Evolutionary conservation across 2,329 filamentous ascomycete genomes (phyloP).

Genomic region (Aspergillus vadensis): DNA sequence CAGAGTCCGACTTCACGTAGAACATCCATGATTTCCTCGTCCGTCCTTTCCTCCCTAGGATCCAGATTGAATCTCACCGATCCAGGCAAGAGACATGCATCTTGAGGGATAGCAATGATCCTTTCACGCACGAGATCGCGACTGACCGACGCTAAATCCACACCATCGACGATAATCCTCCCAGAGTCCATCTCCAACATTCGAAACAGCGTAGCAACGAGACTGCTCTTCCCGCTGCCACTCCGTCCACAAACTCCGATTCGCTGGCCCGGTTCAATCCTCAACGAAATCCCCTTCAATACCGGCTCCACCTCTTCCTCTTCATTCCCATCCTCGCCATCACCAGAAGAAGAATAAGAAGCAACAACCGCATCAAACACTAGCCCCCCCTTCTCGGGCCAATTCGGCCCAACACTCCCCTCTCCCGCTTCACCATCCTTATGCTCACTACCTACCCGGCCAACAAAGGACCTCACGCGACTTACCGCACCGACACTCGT

Average conservation of each 20-base stretch:
- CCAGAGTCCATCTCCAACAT: constrained; percentile 34
- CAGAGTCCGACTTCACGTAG: constrained; percentile 28
- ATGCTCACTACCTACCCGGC: constrained; percentile 34
- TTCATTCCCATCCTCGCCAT: constrained; percentile 18
- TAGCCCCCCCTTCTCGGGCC: constrained; percentile 28
- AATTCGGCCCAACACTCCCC: constrained; percentile 8
- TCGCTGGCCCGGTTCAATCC: neutral
- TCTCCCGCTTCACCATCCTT: neutral
- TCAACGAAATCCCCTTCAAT: neutral
- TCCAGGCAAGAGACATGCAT: constrained; percentile 25
- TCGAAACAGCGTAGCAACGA: constrained; percentile 26
- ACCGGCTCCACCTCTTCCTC: neutral
- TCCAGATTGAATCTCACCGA: constrained; percentile 30
- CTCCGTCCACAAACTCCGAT: neutral
- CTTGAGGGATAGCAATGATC: constrained; percentile 28
- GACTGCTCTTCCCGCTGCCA: neutral
- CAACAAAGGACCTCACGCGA: constrained; percentile 54
- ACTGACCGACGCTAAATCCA: constrained; percentile 24
- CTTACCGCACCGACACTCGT: constrained; percentile 59
- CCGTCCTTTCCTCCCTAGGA: constrained; percentile 26
- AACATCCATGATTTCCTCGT: constrained; percentile 24
- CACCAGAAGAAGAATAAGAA: neutral
- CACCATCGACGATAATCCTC: constrained; percentile 27
- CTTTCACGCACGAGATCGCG: constrained; percentile 18
- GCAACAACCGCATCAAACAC: constrained; percentile 12